Conservation (phyloP, 805 yeast genomes). For the Metschnikowia similis region DNA sequence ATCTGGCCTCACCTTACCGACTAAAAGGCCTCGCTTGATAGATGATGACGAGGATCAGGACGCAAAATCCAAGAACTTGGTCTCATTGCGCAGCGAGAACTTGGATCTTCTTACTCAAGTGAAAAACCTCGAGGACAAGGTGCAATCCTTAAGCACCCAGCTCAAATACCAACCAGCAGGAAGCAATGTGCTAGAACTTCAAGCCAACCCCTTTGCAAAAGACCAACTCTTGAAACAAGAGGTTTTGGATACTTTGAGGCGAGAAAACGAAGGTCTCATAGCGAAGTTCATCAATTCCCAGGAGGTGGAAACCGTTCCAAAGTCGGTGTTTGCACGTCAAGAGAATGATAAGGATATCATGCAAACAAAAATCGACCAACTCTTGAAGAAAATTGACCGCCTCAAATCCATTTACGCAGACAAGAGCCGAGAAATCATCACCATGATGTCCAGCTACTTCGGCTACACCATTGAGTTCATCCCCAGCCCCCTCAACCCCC, state of each 20-base stretch:
- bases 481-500: conserved; percentile 39
- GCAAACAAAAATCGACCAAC: conserved; percentile 44
- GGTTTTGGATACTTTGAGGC: conserved; percentile 45
- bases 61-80: conserved; percentile 13
- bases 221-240: conserved; percentile 59
- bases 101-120: conserved; percentile 33
- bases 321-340: conserved; percentile 58
- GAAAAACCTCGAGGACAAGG: conserved; percentile 33
- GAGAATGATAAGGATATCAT: conserved; percentile 48
- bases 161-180: conserved; percentile 18
- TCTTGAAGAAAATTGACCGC: conserved; percentile 50
- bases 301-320: conserved; percentile 44
- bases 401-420: conserved; percentile 54
- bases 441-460: conserved; percentile 59
- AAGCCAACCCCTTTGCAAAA: conserved; percentile 58
- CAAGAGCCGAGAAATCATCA: conserved; percentile 68
- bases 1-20: conserved; percentile 14
- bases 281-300: conserved; percentile 18
- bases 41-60: conserved; percentile 15
- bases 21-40: conserved; percentile 24
- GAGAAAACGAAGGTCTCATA: conserved; percentile 58
- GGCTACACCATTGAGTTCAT: conserved; percentile 73
- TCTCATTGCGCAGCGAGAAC: conserved; percentile 40
- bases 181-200: conserved; percentile 54
- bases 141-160: conserved; percentile 34